Conservation (phyloP, 768 basidiomycete species). For the Mycena rosella region DNA sequence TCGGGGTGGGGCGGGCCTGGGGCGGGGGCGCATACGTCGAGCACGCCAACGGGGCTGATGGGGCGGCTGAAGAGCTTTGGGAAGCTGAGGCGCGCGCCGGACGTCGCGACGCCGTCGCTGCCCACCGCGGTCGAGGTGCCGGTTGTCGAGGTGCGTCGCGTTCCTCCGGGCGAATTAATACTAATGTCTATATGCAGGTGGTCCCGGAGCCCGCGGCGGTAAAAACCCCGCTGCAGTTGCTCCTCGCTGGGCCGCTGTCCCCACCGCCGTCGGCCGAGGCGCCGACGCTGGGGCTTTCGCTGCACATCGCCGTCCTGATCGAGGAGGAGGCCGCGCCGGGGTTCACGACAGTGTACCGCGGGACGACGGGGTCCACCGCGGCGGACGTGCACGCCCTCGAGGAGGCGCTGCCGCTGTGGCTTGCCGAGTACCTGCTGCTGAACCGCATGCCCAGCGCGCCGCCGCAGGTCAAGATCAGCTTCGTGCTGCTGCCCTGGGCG, state of each 20-base stretch:
- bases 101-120: conserved; percentile 43
- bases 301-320: conserved; percentile 76
- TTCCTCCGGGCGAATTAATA: too few species aligned
- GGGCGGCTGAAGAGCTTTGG: conserved; percentile 84
- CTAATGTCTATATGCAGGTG: conserved; percentile 28
- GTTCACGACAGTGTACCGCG: conserved; percentile 84
- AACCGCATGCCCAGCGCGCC: conserved; percentile 68
- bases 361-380: conserved; percentile 70
- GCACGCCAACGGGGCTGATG: conserved; percentile 76
- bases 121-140: conserved; percentile 42
- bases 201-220: conserved; percentile 41
- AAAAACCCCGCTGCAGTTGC: conserved; percentile 65
- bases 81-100: conserved; percentile 55
- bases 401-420: conserved; percentile 87
- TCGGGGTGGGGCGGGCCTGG: conserved; percentile 57
- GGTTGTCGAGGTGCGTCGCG: conserved; percentile 44
- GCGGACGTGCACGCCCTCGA: conserved; percentile 67
- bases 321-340: conserved; percentile 84
- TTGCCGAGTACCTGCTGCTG: conserved; percentile 86
- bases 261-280: conserved; percentile 82
- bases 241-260: conserved; percentile 67
- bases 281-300: conserved; percentile 56
- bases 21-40: conserved; percentile 57
- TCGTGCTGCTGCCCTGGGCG: conserved; percentile 86
- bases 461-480: conserved; percentile 82